Base-by-base conservation (phyloP, 306 rosid genomes). In the Ormosia emarginata region DNA sequence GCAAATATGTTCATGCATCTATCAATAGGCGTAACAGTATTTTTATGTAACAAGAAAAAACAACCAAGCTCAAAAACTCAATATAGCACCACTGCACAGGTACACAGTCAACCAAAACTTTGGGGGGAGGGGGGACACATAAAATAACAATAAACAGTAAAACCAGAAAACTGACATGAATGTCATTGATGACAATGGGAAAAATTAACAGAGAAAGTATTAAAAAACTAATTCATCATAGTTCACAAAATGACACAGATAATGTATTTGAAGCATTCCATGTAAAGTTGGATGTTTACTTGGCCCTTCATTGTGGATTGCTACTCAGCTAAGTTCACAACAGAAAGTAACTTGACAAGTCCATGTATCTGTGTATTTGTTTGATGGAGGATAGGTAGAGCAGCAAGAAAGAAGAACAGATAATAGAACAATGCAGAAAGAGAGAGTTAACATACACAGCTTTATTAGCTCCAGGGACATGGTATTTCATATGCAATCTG, bases 401-500 rank as follows among this genome's bases (percentile, higher is more conserved):
- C 46, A 52, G 41, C 49, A 81, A 78, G 63, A 82, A 46, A 73
- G 34, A n/a, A 79, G 24, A 56, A 24, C 37, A 32, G 8, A 75
- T 2, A 7, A 67, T 13, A 1, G 24, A 24, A 1, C 24, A 24
- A 24, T 24, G 24, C 24, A 24, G 24, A 4, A 32, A 29, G 11
- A 41, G 57, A 49, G 52, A 66, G 44, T 36, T 63, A 4, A 81
- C 97, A 85, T 84, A 95, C 97, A 92, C 72, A 40, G 96, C 96
- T 86, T 87, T 89, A 72, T 93, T 92, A 40, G 85, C 88, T 58
- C 95, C 97, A 0, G 98, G 99, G 59, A 93, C 94, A 83, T 93
- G 97, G 75, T 95, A 95, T 84, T 92, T 95, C 96, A 93, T 83
- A 81, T 95, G 98, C 86, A 95, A 84, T 84, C 85, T 92, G 59